Percentiles rank a stretch among this genome's conserved stretches.
Conservation (phyloP, 768 basidiomycete genomes). For the Leucocoprinus leucothites region DNA sequence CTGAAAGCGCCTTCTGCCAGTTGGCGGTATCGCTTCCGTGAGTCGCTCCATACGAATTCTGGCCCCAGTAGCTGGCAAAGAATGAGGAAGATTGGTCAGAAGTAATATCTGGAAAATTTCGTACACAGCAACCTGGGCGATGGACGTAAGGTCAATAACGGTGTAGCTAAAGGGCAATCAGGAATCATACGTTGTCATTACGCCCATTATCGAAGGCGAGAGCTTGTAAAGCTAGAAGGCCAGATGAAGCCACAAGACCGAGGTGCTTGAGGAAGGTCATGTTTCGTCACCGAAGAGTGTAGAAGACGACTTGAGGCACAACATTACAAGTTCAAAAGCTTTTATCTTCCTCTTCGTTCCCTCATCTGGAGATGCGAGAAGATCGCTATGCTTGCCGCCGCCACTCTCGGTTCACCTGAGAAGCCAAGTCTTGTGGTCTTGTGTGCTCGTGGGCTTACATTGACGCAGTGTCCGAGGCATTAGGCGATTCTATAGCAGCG, state of each 20-base stretch:
- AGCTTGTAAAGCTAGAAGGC: not conserved
- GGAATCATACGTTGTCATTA: constrained; percentile 33
- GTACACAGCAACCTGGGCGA: constrained; percentile 26
- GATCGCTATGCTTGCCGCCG: not conserved
- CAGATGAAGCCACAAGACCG: constrained; percentile 2
- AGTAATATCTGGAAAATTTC: not conserved
- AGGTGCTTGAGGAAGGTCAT: not conserved
- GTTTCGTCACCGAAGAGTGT: not conserved
- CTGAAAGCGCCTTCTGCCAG: constrained; percentile 48
- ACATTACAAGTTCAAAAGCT: not conserved
- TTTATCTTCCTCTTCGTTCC: not conserved
- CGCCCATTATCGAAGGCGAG: constrained; percentile 31
- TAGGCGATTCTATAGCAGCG: not conserved
- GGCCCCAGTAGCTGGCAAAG: constrained; percentile 45
- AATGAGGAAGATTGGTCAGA: not conserved
- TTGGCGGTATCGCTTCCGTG: constrained; percentile 35
- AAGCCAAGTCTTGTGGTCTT: constrained; percentile 1
- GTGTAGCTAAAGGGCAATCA: not conserved
- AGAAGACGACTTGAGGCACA: not conserved
- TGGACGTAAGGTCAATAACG: not conserved
- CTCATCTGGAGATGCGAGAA: not conserved
- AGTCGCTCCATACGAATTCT: constrained; percentile 58
- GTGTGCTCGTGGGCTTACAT: not conserved
- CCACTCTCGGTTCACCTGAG: constrained; percentile 4
- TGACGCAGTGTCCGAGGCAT: not conserved